These are phyloP conservation scores for Colletotrichum australisinense DNA, from an alignment of 2,329 filamentous ascomycete genomes.

Conservation along the genomic window DNA sequence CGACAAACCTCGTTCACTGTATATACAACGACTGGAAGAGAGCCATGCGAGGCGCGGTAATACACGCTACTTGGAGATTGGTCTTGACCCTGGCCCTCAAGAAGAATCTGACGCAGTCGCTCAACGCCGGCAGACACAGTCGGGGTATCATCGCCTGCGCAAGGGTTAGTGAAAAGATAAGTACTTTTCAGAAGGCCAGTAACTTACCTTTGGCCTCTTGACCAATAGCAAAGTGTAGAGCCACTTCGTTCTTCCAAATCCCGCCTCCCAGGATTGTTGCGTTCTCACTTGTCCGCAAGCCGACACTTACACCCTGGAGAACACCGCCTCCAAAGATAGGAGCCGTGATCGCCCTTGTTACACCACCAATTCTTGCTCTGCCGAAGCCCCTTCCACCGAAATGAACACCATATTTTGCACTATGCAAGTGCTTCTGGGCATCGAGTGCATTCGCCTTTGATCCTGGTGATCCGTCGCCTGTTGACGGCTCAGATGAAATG, in stretches of 20 bases:
- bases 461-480: slow-evolving; percentile 57
- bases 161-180: fast-evolving
- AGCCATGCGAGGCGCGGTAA: neutral
- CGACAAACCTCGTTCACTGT: slow-evolving; percentile 11
- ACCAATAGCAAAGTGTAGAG: slow-evolving; percentile 52
- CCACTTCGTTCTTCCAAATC: slow-evolving; percentile 54
- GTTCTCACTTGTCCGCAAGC: slow-evolving; percentile 50
- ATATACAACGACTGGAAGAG: slow-evolving; percentile 2
- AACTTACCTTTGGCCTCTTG: slow-evolving; percentile 42
- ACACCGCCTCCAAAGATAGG: slow-evolving; percentile 45
- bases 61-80: neutral
- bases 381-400: slow-evolving; percentile 53
- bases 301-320: slow-evolving; percentile 52
- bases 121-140: slow-evolving; percentile 13
- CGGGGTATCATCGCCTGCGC: slow-evolving; percentile 1
- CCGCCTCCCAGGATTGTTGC: slow-evolving; percentile 51
- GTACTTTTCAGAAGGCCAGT: neutral
- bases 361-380: slow-evolving; percentile 55
- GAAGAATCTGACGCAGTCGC: neutral
- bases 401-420: slow-evolving; percentile 53
- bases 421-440: slow-evolving; percentile 44
- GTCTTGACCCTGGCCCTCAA: neutral
- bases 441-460: slow-evolving; percentile 37
- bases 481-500: slow-evolving; percentile 55
- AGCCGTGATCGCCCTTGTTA: slow-evolving; percentile 54